Evolutionary conservation across 2,329 filamentous ascomycete species (phyloP).

Genomic region (Cercospora sp.): DNA sequence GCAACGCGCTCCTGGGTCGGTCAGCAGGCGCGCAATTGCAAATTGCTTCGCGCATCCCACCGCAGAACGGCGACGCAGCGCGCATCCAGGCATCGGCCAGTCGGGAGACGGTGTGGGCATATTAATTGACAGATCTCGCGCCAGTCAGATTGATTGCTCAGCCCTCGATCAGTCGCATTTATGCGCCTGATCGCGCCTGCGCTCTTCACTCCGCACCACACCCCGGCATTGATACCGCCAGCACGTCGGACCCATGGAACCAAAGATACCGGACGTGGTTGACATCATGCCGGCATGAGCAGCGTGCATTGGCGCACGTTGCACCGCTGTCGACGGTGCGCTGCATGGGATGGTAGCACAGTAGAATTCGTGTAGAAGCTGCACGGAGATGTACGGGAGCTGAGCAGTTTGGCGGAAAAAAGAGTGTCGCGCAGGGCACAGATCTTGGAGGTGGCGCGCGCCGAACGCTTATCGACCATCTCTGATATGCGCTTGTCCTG

Average conservation of each 20-base stretch:
- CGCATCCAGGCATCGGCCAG: not conserved
- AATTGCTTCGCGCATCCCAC: not conserved
- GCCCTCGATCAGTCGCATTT: not conserved
- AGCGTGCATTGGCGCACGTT: not conserved
- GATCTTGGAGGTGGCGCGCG: not conserved
- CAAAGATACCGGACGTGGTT: not conserved
- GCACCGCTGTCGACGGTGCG: conserved; percentile 1
- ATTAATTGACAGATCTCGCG: not conserved
- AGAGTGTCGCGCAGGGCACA: not conserved
- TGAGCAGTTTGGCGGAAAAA: not conserved
- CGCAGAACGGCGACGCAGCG: not conserved
- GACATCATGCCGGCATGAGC: conserved; percentile 6
- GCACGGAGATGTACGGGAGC: not conserved
- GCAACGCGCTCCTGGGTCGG: not conserved
- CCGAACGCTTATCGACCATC: not conserved
- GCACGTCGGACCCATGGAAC: not conserved
- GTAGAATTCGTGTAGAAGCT: conserved; percentile 1
- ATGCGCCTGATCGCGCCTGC: not conserved
- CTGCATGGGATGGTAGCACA: not conserved
- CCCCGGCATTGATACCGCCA: not conserved
- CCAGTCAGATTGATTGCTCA: not conserved
- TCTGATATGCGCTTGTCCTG: not conserved
- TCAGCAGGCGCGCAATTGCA: conserved; percentile 9
- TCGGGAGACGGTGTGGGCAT: not conserved
- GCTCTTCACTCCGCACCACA: not conserved